A percentile compares a stretch with the other conserved stretches of the same genome.
Evolutionary conservation across 352 stramenopile species (phyloP).

Genomic region (Phytophthora fragariaefolia): DNA sequence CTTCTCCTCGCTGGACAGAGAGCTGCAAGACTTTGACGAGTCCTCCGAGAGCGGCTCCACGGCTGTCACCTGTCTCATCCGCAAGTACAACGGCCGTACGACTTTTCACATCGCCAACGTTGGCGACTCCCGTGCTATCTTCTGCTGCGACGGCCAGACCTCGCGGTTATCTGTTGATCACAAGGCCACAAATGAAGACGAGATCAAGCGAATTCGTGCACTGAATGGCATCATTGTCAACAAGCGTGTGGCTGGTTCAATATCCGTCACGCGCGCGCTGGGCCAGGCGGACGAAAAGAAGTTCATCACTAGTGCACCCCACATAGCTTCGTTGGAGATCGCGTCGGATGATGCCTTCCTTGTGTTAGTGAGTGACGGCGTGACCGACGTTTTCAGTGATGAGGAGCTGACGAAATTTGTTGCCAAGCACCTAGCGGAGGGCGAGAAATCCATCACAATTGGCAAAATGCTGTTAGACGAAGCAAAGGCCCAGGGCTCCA

Average conservation of each 20-base stretch:
- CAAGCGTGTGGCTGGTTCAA: slow-evolving; percentile 76
- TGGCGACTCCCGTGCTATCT: slow-evolving; percentile 78
- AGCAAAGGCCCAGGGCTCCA: slow-evolving; percentile 67
- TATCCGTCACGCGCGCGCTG: slow-evolving; percentile 76
- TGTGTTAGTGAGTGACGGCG: slow-evolving; percentile 80
- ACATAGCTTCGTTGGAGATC: slow-evolving; percentile 66
- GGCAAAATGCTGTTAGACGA: slow-evolving; percentile 73
- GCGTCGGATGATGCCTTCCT: slow-evolving; percentile 62
- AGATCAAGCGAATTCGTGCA: slow-evolving; percentile 74
- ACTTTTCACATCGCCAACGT: slow-evolving; percentile 82
- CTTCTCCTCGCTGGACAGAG: slow-evolving; percentile 67
- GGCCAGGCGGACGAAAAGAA: slow-evolving; percentile 86
- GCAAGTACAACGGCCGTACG: slow-evolving; percentile 60
- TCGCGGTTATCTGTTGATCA: slow-evolving; percentile 76
- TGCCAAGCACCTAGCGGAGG: slow-evolving; percentile 42
- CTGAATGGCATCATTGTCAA: slow-evolving; percentile 86
- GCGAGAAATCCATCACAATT: slow-evolving; percentile 60
- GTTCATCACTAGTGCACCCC: slow-evolving; percentile 74
- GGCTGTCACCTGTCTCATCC: slow-evolving; percentile 78
- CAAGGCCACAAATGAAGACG: slow-evolving; percentile 80
- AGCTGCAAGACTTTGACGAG: slow-evolving; percentile 74
- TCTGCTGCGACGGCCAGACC: slow-evolving; percentile 57
- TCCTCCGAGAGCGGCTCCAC: slow-evolving; percentile 73
- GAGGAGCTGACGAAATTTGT: slow-evolving; percentile 78
- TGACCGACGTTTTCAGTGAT: slow-evolving; percentile 79